Base-by-base conservation (phyloP, 2,329 filamentous ascomycete genomes). In the Aspergillus eucalypticola region DNA sequence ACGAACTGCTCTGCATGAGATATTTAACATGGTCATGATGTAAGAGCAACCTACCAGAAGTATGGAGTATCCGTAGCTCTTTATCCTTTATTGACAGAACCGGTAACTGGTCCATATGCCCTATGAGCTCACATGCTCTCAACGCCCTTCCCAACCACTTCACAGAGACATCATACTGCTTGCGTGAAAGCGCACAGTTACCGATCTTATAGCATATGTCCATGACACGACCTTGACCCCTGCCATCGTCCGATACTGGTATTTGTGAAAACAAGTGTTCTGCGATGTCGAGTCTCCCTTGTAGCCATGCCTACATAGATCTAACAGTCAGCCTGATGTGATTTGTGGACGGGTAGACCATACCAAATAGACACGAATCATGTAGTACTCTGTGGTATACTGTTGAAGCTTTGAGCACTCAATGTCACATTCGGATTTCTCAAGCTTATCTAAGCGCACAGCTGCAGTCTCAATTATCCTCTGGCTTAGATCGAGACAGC, bases 141-240 rank as follows among this genome's bases (percentile, higher is more conserved):
- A 85, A 81, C 2, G 90, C 87, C 64, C 90, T 83, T 58, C 88
- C 83, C 0, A 96, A 78, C 95, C 94, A 98, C 67, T 84, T 87
- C 1, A 83, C 72, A 0, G 91, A 89, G 48, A 82, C 71, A 1
- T 76, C 67, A 63, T 82, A 82, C 54, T 89, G 81, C 7, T 80
- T 76, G 54, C 82, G 84, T 3, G 71, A 73, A 2, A 86, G 72
- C 13, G 88, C 75, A 13, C 82, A 81, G 51, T 83, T 86, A 3
- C 92, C 92, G 42, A 96, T 90, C 60, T 89, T 86, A 64, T 88
- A 90, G 7, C 92, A 80, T 2, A 88, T 78, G 66, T 92, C 88
- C 3, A 87, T 83, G 46, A 93, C 80, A 1, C 81, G 81, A 2
- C 74, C 63, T 0, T 82, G 73, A 46, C 87, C 82, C 2, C 85